Percentiles rank a stretch among this genome's conserved stretches.
phyloP scores from a whole-genome alignment of 257 asterid genomes.

The Rhazya stricta region DNA sequence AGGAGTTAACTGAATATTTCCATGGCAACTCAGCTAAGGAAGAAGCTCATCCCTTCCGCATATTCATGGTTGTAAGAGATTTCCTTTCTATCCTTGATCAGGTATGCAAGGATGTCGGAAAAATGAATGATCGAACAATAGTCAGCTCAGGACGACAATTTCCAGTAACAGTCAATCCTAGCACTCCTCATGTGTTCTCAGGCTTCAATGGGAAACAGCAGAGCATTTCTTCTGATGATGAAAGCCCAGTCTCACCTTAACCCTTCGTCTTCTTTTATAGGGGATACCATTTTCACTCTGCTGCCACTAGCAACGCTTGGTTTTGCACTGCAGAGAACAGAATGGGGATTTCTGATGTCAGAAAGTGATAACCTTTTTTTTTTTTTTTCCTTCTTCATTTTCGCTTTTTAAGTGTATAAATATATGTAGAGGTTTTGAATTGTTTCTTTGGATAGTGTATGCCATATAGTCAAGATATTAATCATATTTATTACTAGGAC shows the following conservation, averaged over 20 bases:
- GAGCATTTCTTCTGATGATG: slow-evolving; percentile 47
- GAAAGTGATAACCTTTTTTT: neutral
- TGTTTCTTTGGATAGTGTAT: slow-evolving; percentile 3
- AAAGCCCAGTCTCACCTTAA: slow-evolving; percentile 37
- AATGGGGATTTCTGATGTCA: neutral
- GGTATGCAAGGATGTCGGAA: slow-evolving; percentile 65
- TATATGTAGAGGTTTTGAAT: slow-evolving; percentile 11
- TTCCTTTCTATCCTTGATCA: slow-evolving; percentile 61
- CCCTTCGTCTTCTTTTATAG: neutral
- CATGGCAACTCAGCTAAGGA: slow-evolving; percentile 69
- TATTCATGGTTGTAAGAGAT: slow-evolving; percentile 69
- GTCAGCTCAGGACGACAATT: slow-evolving; percentile 44
- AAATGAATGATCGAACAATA: slow-evolving; percentile 53
- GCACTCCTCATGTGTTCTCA: slow-evolving; percentile 40
- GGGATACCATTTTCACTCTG: neutral
- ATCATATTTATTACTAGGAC: neutral
- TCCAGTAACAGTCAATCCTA: slow-evolving; percentile 26
- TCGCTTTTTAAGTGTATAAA: slow-evolving; percentile 5
- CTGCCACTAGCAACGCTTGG: neutral
- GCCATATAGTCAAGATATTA: slow-evolving; percentile 1
- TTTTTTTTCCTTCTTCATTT: neutral
- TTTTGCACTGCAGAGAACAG: neutral
- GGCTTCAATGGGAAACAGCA: slow-evolving; percentile 34
- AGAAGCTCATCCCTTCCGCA: slow-evolving; percentile 60
- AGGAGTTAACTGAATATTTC: slow-evolving; percentile 64